Conservation (phyloP, 1,284 basidiomycete species). For the Cutaneotrichosporon spelunceum region DNA sequence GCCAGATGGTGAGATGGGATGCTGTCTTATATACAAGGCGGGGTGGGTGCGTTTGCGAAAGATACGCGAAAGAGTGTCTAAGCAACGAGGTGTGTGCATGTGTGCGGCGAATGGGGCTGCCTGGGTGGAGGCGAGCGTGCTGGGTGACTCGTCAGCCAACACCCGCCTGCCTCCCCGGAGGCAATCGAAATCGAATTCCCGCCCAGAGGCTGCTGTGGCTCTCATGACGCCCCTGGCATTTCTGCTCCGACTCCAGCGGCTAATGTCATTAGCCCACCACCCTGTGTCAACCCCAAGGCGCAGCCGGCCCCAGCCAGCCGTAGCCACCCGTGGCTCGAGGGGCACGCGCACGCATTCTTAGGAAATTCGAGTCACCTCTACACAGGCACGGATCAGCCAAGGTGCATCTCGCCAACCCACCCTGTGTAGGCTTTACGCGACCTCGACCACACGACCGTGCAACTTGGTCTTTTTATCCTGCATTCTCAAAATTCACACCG, state of each 20-base stretch:
- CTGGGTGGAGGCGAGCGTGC: not conserved
- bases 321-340: too few species aligned
- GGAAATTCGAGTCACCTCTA: not conserved
- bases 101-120: not conserved
- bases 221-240: too few species aligned
- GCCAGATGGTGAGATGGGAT: not conserved
- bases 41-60: not conserved
- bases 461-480: not conserved
- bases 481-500: not conserved
- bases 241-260: not conserved
- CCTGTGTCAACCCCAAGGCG: too few species aligned
- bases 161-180: too few species aligned
- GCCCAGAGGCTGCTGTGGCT: too few species aligned
- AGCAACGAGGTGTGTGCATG: not conserved
- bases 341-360: not conserved
- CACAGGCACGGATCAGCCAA: not conserved
- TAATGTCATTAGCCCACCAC: not conserved
- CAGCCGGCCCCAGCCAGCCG: too few species aligned
- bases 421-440: not conserved
- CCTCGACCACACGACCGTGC: not conserved
- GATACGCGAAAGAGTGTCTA: not conserved
- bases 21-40: slow-evolving; percentile 6
- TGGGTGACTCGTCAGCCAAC: not conserved
- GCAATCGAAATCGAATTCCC: too few species aligned
- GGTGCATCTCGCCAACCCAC: not conserved